These are phyloP conservation scores for Cordyceps fumosorosea DNA, from an alignment of 2,329 filamentous ascomycete genomes.

Conservation along the genomic window DNA sequence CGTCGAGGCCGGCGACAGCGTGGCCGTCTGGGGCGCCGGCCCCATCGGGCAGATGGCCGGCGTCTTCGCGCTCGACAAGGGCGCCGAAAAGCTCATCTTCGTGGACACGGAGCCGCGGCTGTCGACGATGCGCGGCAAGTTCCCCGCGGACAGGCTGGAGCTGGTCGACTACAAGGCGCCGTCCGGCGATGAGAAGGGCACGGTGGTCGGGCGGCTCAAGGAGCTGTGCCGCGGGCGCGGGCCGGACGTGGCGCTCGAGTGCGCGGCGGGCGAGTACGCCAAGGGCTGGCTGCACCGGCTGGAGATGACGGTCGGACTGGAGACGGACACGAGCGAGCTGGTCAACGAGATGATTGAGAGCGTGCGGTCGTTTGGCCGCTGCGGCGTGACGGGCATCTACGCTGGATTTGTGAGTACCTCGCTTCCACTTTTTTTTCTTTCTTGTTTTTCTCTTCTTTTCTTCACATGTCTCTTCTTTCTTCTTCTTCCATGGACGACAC, in stretches of 20 bases:
- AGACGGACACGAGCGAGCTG: constrained; percentile 80
- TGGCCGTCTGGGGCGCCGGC: constrained; percentile 80
- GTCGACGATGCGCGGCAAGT: constrained; percentile 58
- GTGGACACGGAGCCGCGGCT: constrained; percentile 69
- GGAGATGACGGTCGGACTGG: constrained; percentile 56
- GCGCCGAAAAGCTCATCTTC: constrained; percentile 69
- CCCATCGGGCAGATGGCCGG: constrained; percentile 82
- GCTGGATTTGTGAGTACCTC: constrained; percentile 46
- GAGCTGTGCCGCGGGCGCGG: constrained; percentile 66
- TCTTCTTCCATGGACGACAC: too few species aligned
- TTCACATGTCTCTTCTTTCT: too few species aligned
- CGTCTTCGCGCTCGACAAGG: constrained; percentile 67
- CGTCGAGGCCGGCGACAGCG: constrained; percentile 68
- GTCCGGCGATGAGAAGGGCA: constrained; percentile 45
- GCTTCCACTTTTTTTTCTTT: too few species aligned
- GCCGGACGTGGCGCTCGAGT: constrained; percentile 68
- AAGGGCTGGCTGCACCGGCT: constrained; percentile 56
- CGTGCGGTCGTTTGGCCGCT: constrained; percentile 65
- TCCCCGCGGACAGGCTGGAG: constrained; percentile 53
- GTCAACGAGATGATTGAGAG: constrained; percentile 73
- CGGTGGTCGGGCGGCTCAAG: constrained; percentile 66
- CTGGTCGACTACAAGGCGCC: constrained; percentile 61
- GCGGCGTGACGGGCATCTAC: constrained; percentile 69
- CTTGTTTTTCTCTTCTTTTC: too few species aligned
- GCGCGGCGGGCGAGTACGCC: constrained; percentile 53